phyloP scores from a whole-genome alignment of 192 early-diverging fungal species.

The Funneliformis mosseae region DNA sequence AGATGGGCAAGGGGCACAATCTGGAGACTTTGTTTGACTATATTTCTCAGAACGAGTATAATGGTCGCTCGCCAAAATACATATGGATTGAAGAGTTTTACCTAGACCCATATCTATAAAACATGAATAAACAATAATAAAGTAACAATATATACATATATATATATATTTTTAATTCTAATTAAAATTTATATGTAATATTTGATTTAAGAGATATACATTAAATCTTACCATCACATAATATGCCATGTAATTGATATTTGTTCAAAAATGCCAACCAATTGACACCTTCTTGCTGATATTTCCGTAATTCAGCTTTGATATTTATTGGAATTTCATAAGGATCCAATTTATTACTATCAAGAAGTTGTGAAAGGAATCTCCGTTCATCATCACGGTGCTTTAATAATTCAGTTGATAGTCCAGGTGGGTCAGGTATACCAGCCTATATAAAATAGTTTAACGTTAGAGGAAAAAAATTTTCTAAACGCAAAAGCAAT shows the following conservation, averaged over 20 bases:
- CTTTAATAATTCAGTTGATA: constrained; percentile 75
- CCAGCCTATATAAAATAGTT: constrained; percentile 55
- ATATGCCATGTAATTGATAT: constrained; percentile 95
- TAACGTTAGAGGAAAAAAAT: background rate
- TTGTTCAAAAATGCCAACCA: constrained; percentile 98
- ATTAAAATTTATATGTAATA: no score
- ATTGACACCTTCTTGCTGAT: constrained; percentile 98
- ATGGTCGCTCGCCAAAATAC: constrained; percentile 91
- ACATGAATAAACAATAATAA: background rate
- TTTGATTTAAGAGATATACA: background rate
- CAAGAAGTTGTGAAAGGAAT: constrained; percentile 94
- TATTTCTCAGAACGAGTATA: constrained; percentile 64
- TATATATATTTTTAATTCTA: background rate
- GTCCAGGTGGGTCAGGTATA: constrained; percentile 89
- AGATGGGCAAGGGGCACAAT: constrained; percentile 74
- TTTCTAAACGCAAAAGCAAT: background rate
- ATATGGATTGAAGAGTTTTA: constrained; percentile 97
- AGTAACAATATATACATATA: background rate
- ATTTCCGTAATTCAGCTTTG: constrained; percentile 90
- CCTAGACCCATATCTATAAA: constrained; percentile 93
- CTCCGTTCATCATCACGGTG: constrained; percentile 87
- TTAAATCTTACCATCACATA: constrained; percentile 82
- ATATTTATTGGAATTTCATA: constrained; percentile 87
- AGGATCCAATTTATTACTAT: constrained; percentile 83
- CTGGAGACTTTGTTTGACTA: constrained; percentile 56